Evolutionary conservation across 1,284 basidiomycete species (phyloP).

Genomic region (Heterobasidion occidentale): DNA sequence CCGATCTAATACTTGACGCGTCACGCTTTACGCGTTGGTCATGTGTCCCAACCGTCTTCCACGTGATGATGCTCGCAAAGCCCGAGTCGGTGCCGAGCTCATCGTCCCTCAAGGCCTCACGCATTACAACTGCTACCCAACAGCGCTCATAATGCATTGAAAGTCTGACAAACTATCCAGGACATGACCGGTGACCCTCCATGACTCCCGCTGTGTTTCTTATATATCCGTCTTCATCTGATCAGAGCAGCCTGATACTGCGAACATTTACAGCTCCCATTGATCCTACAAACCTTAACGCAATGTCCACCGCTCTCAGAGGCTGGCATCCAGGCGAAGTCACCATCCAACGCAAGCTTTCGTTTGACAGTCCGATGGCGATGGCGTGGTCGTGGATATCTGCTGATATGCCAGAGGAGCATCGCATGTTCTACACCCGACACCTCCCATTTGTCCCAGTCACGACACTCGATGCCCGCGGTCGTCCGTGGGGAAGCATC

Average conservation of each 20-base stretch:
- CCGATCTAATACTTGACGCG: not conserved
- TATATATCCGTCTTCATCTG: not conserved
- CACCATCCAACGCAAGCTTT: constrained; percentile 25
- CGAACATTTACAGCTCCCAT: not conserved
- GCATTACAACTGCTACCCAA: no score
- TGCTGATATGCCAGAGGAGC: constrained; percentile 26
- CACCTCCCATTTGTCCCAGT: constrained; percentile 32
- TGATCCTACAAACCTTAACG: not conserved
- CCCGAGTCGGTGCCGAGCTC: not conserved
- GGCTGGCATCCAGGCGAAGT: constrained; percentile 34
- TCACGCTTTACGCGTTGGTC: not conserved
- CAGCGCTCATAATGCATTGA: no score
- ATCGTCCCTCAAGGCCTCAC: not conserved
- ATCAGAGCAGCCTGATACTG: not conserved
- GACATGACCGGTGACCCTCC: no score
- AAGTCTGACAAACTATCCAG: no score
- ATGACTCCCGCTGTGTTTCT: not conserved
- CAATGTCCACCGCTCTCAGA: not conserved
- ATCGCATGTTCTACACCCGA: constrained; percentile 26
- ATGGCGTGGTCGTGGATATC: constrained; percentile 23
- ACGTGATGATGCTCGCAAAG: not conserved
- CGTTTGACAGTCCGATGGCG: constrained; percentile 17
- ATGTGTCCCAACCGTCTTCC: not conserved
- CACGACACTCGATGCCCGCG: constrained; percentile 25
- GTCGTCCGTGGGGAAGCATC: constrained; percentile 32